Evolutionary conservation across 306 rosid genomes (phyloP), one percentile per base, ranked within the genome.

Genomic region (Oxytropis ochrocephala): DNA sequence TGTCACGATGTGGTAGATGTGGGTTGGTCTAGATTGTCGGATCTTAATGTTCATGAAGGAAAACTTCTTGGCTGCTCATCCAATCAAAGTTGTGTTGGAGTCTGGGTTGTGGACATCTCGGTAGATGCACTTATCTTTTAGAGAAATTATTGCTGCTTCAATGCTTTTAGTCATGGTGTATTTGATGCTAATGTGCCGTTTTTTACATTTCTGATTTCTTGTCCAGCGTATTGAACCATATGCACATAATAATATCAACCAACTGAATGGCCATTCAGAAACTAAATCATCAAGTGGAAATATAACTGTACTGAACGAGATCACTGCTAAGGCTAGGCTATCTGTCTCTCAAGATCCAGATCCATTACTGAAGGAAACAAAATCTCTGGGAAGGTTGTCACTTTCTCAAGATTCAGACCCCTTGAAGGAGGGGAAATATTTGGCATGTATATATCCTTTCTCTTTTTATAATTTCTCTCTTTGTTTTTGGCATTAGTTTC

Each of bases 61-160:
- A 94, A 94, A 66, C 99, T 94, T 81, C 96, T 94, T 76, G 99
- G 99, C 66, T 91, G 99, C 83, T 94, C 99, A 29, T 89, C 78
- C 85, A 91, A 94, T 85, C 99, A 94, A 80, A 94, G 92, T 67
- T 94, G 99, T 73, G 99, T 94, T 61, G 99, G 99, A 75, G 97
- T 94, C 70, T 94, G 99, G 99, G 99, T 94, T 69, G 99, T 94
- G 38, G 99, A 94, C 81, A 94, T 91, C 73, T 76, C 91, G 97
- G 99, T 94, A 91, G 48, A 56, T 48, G 67, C 69, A 76, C 71
- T 61, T 74, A 18, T 75, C 18, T 64, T 30, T 44, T 16, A 50
- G 18, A 35, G 29, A 67, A 32, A 17, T 16, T 55, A 74, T 48
- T 21, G 27, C 21, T 60, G 17, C 78, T 38, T 38, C 43, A 38